Percentiles rank a stretch among this genome's conserved stretches.
Conservation (phyloP, 2,329 filamentous ascomycete genomes). For the Colletotrichum paranaense region DNA sequence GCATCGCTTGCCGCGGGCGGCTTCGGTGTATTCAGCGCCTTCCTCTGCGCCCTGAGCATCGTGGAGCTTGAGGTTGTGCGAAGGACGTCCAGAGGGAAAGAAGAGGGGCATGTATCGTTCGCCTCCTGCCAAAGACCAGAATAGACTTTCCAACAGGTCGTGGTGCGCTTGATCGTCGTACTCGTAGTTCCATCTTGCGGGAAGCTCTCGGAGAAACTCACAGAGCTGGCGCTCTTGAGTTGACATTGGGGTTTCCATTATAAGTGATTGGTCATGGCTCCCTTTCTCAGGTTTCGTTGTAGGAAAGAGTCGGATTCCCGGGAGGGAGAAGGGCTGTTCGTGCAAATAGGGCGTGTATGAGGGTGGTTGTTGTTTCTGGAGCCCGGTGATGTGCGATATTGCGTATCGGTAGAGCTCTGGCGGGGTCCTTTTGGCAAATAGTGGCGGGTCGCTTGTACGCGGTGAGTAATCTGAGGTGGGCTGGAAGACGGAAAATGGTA, state of each 20-base stretch:
- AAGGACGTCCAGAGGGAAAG: conserved; percentile 81
- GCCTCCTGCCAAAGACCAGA: conserved; percentile 85
- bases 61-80: conserved; percentile 78
- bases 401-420: conserved; percentile 25
- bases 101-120: conserved; percentile 80
- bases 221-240: conserved; percentile 86
- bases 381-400: neutral
- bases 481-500: neutral
- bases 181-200: conserved; percentile 77
- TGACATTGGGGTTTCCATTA: conserved; percentile 67
- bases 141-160: conserved; percentile 82
- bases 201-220: conserved; percentile 82
- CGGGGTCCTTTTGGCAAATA: conserved; percentile 23
- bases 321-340: neutral
- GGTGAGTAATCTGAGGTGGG: conserved; percentile 26
- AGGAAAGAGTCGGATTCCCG: neutral
- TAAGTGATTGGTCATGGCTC: conserved; percentile 32
- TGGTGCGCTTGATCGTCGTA: conserved; percentile 79
- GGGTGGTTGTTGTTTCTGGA: conserved; percentile 4
- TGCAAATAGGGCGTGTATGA: neutral
- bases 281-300: neutral
- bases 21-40: conserved; percentile 93
- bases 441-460: conserved; percentile 25
- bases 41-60: conserved; percentile 93
- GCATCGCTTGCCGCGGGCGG: conserved; percentile 91